Evolutionary conservation across 495 filamentous ascomycete species (phyloP), one percentile per base, ranked within the genome.

Genomic region (Cercophora scortea): DNA sequence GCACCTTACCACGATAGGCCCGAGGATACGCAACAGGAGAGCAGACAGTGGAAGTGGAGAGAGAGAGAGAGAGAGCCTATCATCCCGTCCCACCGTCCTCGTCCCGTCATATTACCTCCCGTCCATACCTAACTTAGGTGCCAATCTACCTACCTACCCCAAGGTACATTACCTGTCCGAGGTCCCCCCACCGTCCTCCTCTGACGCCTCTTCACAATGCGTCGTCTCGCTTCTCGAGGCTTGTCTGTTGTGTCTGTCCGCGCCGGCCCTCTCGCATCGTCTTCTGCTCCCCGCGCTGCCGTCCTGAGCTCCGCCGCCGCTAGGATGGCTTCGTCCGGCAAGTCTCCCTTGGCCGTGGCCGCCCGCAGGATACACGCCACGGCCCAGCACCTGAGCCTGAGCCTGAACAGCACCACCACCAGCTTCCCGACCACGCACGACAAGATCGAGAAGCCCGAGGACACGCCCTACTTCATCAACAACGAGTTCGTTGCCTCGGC

Each of bases 381-480:
- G 19, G 78, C 82, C 15, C 75, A 76, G 53, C 79, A 84, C 43
- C 71, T 85, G 12, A 69, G 66, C 44, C 67, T 75, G 2, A 68
- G 72, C 50, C 68, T 82, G 18, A 75, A 79, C 48, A 79, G 76
- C 38, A 83, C 82, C 33, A 80, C 86, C 5, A 80, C 81, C 34
- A 78, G 75, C 60, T 96, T 88, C 68, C 88, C 88, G 13, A 88
- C 79, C n/a, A 82, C 75, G 53, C 94, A 99, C 73, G 80, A 89
- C 49, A 84, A 79, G 64, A 89, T 95, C 66, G 55, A 76, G 46
- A 70, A 82, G 42, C 86, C 88, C 8, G 71, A 81, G 51, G 86
- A 96, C 64, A 97, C 93, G 2, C 82, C 85, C 51, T 91, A 88
- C 68, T 99, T 97, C 69, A 65, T 97, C 43, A 80, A 99, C 74